Base-by-base conservation (phyloP, 2,329 filamentous ascomycete species). In the Fusarium heterosporum region DNA sequence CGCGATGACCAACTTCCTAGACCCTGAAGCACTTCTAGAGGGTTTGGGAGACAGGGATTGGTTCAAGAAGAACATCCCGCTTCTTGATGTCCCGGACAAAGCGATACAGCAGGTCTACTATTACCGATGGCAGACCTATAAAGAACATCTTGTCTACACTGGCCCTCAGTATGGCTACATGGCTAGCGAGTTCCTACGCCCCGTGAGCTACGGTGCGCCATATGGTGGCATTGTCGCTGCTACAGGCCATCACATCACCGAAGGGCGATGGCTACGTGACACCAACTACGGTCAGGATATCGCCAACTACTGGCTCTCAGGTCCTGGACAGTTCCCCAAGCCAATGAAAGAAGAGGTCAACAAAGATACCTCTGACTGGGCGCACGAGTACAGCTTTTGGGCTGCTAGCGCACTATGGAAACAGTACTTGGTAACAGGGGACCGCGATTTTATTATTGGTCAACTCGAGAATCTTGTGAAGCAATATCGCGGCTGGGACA, bases 371-470 rank as follows among this genome's bases (percentile, higher is more conserved):
- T 43, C 38, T 3, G 54, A 42, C 11, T 56, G 38, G 47, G 47
- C 47, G 16, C 47, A 53, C 29, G 47, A 56, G 17, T 53, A 56
- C 22, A 56, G 53, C 25, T 56, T 56, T 6, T 56, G 38, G 53
- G 53, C 38, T 14, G 30, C 38, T 25, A 52, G 30, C 30, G 38
- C 53, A 0, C 11, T 53, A 4, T 53, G 47, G 30, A 56, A 29
- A 10, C 53, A 53, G 3, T 53, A 30, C 17, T n/a, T 53, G 12
- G 38, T 42, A 12, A 56, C 47, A 12, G 38, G 38, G 17, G 47
- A 53, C 19, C 32, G 26, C 12, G 10, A 26, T 3, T 56, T 56
- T n/a, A 13, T 53, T 1, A 25, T 43, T 30, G 47, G 47, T 3
- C 38, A 53, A 25, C 38, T 56, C 8, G 9, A 12, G 6, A 53